These are phyloP conservation scores for Coelastrella sp. DNA, from an alignment of 139 green algal species.

Conservation along the genomic window DNA sequence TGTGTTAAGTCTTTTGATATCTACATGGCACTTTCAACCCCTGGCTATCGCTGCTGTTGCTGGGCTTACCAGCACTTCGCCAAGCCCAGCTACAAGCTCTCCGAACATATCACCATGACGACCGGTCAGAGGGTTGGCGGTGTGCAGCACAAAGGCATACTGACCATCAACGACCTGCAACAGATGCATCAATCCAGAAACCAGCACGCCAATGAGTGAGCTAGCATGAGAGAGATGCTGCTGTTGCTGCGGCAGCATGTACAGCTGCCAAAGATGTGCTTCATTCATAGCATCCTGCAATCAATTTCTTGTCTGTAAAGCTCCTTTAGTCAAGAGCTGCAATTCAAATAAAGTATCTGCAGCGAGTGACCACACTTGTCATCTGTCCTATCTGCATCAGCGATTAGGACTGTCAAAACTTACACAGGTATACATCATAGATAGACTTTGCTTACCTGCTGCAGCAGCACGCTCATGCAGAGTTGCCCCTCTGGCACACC, in stretches of 20 bases:
- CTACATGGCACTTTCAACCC: too few species aligned
- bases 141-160: slow-evolving; percentile 97
- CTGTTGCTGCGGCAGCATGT: neutral
- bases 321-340: too few species aligned
- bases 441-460: slow-evolving; percentile 48
- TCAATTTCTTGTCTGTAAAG: neutral
- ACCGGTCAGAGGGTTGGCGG: slow-evolving; percentile 81
- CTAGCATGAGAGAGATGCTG: neutral
- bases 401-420: neutral
- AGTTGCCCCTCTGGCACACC: slow-evolving; percentile 83
- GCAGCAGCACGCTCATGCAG: slow-evolving; percentile 87
- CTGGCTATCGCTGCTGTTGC: too few species aligned
- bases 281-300: neutral
- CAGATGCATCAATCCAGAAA: too few species aligned
- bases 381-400: too few species aligned
- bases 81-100: slow-evolving; percentile 90
- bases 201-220: too few species aligned
- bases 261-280: too few species aligned
- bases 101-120: slow-evolving; percentile 69
- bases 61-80: slow-evolving; percentile 73
- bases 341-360: too few species aligned
- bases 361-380: neutral
- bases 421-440: neutral
- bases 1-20: too few species aligned
- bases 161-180: slow-evolving; percentile 76